A percentile compares a stretch with the other conserved stretches of the same genome.
phyloP scores from a whole-genome alignment of 2,329 filamentous ascomycete genomes.

The Leptographium lundbergii region DNA sequence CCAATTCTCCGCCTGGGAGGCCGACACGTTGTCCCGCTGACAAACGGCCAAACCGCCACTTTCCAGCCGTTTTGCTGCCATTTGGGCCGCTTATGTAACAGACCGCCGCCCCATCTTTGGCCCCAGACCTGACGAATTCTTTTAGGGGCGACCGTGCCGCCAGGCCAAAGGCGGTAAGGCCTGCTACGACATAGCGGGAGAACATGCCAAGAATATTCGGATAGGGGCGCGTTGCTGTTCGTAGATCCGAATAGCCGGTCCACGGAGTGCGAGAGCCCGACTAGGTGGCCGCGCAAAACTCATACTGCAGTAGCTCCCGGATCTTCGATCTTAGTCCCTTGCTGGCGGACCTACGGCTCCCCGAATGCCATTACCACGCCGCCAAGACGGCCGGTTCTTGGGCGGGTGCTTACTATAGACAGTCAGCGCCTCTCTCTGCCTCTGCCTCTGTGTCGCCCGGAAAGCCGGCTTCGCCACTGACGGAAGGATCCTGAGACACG shows the following conservation, averaged over 20 bases:
- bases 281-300: background rate
- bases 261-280: background rate
- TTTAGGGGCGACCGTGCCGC: background rate
- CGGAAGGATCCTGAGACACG: background rate
- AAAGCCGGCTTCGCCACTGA: too few relatives aligned
- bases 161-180: background rate
- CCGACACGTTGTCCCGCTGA: background rate
- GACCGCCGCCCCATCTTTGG: fast-evolving
- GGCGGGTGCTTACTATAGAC: too few relatives aligned
- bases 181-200: background rate
- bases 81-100: background rate
- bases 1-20: background rate
- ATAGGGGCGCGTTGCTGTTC: background rate
- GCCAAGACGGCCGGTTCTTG: background rate
- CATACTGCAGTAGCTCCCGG: background rate
- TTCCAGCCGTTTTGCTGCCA: background rate
- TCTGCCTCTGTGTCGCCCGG: too few relatives aligned
- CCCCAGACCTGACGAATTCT: background rate
- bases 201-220: background rate
- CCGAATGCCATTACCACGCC: background rate
- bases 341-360: background rate
- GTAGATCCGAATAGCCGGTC: background rate
- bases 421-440: too few relatives aligned
- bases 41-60: too few relatives aligned
- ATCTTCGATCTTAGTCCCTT: background rate